Evolutionary conservation across 73 alveolate genomes (phyloP), one percentile per base, ranked within the genome.

Genomic region (Blepharisma stoltei): DNA sequence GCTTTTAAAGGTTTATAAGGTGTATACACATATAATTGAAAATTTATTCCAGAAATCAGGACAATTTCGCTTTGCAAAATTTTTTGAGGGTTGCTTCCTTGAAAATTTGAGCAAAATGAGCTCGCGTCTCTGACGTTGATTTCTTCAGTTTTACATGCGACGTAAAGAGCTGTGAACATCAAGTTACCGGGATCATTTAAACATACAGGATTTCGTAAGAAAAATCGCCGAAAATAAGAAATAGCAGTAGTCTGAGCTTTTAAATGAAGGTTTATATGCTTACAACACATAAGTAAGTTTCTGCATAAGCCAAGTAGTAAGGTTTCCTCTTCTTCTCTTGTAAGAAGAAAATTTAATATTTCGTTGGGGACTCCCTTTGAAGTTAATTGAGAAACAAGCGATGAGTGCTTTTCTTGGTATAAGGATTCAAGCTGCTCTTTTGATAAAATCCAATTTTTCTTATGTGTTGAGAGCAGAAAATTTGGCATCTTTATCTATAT

Each of bases 101-200:
- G 14, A 5, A 60, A 60, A 14, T 60, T n/a, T 25, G 14, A 38
- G 23, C 73, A 60, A 60, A 60, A 18, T 1, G 38, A 9, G 37
- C 23, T 38, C 23, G 23, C 73, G 5, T 25, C 73, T 18, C 73
- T 25, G 0, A 60, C 73, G 5, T 60, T 60, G 73, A 60, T 60
- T 60, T 60, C 73, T 60, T 60, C 73, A 18, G 73, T 60, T 25
- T 60, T 60, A 5, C 73, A 60, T 8, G 73, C 73, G 14, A 60
- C 18, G 46, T 14, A 60, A n/a, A 60, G 14, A 14, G 18, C 38
- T 18, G 73, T 60, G 46, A 60, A 60, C 73, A 60, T 60, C 47
- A 60, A 14, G 18, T 18, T 14, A 18, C 18, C 73, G 23, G 73
- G 73, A 25, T 60, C 73, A 25, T 60, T 14, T 20, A 14, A 8